Base-by-base conservation (phyloP, 1,284 basidiomycete species). In the Boletus semigastroideus region DNA sequence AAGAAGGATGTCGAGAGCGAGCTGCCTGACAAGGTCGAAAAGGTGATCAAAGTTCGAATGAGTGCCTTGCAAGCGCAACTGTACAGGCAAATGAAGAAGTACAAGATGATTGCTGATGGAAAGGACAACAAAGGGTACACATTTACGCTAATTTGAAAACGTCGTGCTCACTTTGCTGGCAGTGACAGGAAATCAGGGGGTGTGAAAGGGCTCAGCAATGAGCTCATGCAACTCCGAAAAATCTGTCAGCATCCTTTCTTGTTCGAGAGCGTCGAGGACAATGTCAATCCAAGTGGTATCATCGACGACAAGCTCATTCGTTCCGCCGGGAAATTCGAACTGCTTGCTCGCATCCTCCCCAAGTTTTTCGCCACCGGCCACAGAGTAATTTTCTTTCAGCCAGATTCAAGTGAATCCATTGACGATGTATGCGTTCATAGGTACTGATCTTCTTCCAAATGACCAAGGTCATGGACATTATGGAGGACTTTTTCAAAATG, bases 381-480 rank as follows among this genome's bases (percentile, higher is more conserved):
- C 77, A 87, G 95, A 68, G 94, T 95, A 63, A 40, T 78, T 40
- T 30, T 27, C 16, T 30, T 40, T 37, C 46, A 13, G 10, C 34
- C 1, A n/a, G 19, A 2, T 8, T 37, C 6, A 8, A 34, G 16
- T n/a, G 4, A 31, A 45, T 31, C 3, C 8, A 16, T 37, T 62
- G 13, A 60, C 31, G 25, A 12, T n/a, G n/a, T 45, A 39, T 20
- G 39, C 14, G 49, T 49, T 19, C 48, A 1, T 53, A 90, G 87
- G 95, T 98, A 28, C 84, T 99, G 56, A 98, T 99, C 68, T 98
- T 98, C 84, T 98, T 98, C 87, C 96, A 99, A 74, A 98, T 98
- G 96, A 98, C 96, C 9, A 86, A 94, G 64, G 94, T 98, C 68
- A 98, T 99, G 96, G 94, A 98, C 62, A 98, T 99, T 70, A 96